These are phyloP conservation scores for Phytopythium litorale DNA, from an alignment of 352 stramenopile species.

Conservation along the genomic window DNA sequence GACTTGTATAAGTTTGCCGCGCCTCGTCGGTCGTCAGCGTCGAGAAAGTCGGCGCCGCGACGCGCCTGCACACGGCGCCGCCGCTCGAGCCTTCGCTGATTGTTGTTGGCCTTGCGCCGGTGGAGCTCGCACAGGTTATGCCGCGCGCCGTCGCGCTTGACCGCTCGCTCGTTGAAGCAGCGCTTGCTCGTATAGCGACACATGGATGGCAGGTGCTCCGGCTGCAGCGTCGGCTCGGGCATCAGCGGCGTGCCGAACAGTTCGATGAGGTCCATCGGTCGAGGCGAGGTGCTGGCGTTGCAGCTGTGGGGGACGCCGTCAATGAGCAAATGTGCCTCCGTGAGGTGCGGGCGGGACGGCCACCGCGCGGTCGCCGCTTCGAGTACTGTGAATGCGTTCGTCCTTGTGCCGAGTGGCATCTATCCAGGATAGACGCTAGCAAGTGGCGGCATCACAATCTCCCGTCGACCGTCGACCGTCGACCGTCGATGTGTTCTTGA, in stretches of 20 bases:
- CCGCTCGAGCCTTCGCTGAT: no score
- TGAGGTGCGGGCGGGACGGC: neutral
- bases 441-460: neutral
- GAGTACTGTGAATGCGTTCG: neutral
- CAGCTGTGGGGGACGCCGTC: neutral
- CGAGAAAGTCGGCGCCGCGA: no score
- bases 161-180: conserved; percentile 36
- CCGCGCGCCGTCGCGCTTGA: conserved; percentile 39
- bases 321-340: neutral
- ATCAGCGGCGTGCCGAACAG: neutral
- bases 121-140: conserved; percentile 56
- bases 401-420: no score
- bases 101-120: conserved; percentile 29
- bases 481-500: no score
- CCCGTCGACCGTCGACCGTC: no score
- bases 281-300: neutral
- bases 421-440: neutral
- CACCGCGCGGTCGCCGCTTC: neutral
- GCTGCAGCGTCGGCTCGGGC: neutral
- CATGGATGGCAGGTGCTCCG: conserved; percentile 2
- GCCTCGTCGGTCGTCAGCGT: no score
- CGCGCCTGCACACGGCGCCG: no score
- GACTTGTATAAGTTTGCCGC: no score
- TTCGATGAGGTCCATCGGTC: neutral
- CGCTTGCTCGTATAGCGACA: conserved; percentile 51